phyloP scores from a whole-genome alignment of 2,329 filamentous ascomycete species.

The Sarocladiaceae sp. region DNA sequence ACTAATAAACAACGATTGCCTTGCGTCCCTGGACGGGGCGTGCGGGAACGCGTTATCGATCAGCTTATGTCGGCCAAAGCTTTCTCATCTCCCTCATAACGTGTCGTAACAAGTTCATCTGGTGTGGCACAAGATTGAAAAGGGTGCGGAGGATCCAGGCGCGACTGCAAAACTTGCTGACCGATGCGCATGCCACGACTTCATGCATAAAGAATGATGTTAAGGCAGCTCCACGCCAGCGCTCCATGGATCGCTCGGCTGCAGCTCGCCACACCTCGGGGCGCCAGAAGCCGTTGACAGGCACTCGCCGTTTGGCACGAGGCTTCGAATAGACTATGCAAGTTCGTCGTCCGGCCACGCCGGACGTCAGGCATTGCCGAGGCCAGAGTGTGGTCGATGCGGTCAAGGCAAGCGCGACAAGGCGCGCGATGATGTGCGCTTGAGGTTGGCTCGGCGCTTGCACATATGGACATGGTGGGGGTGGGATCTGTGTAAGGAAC shows the following conservation, averaged over 20 bases:
- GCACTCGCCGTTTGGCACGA: constrained; percentile 4
- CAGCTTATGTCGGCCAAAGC: neutral
- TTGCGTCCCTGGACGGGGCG: neutral
- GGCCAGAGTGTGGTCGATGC: constrained; percentile 7
- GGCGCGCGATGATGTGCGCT: constrained; percentile 11
- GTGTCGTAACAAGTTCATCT: neutral
- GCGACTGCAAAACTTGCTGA: constrained; percentile 2
- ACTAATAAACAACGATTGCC: too few species aligned
- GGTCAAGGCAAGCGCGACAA: constrained; percentile 10
- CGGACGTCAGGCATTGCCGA: constrained; percentile 2
- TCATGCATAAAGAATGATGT: constrained; percentile 35
- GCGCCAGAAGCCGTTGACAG: constrained; percentile 1
- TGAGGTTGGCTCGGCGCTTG: constrained; percentile 4
- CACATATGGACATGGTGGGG: constrained; percentile 1
- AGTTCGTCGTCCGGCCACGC: constrained; percentile 3
- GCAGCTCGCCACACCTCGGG: constrained; percentile 1
- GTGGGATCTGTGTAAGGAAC: constrained; percentile 8
- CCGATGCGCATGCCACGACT: constrained; percentile 31
- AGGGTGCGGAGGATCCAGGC: constrained; percentile 4
- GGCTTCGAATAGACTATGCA: neutral
- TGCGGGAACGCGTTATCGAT: neutral
- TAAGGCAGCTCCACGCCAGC: constrained; percentile 8
- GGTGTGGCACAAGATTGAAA: neutral
- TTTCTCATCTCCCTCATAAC: neutral
- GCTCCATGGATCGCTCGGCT: constrained; percentile 4